Conservation (phyloP, 352 stramenopile genomes). For the Pythium brachiatum region DNA sequence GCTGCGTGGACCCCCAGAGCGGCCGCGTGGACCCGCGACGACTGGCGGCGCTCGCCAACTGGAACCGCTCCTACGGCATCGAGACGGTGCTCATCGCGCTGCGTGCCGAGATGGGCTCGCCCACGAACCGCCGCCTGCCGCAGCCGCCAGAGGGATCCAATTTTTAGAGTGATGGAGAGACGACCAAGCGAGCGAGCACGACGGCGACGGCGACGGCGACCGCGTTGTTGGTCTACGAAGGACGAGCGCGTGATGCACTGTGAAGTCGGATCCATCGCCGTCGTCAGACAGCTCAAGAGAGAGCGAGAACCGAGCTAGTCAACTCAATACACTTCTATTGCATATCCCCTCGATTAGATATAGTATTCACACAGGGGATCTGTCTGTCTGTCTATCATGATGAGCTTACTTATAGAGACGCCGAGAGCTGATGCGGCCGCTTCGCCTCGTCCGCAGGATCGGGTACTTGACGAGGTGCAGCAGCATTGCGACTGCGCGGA, state of each 20-base stretch:
- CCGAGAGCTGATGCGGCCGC: background rate
- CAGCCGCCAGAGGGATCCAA: constrained; percentile 89
- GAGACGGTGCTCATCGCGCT: constrained; percentile 89
- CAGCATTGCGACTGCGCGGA: constrained; percentile 50
- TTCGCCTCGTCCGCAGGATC: constrained; percentile 14
- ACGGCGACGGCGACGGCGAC: background rate
- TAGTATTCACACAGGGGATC: background rate
- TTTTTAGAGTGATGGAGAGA: constrained; percentile 71
- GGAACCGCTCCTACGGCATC: constrained; percentile 89
- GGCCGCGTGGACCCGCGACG: constrained; percentile 79
- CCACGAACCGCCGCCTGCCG: constrained; percentile 86
- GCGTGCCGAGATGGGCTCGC: constrained; percentile 87
- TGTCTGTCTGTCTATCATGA: no score
- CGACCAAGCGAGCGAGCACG: constrained; percentile 1
- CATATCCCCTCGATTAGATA: constrained; percentile 8
- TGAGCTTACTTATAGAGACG: background rate
- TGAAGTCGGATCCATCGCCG: background rate
- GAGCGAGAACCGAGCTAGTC: background rate
- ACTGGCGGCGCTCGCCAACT: constrained; percentile 65
- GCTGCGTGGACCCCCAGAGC: constrained; percentile 90
- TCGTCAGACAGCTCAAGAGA: background rate
- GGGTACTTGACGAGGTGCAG: constrained; percentile 51
- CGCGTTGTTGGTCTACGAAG: no score
- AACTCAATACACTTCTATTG: constrained; percentile 21
- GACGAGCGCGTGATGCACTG: no score